Percentiles rank a stretch among this genome's conserved stretches.
Conservation (phyloP, 129 eudicot species). For the Flaveria brownii region DNA sequence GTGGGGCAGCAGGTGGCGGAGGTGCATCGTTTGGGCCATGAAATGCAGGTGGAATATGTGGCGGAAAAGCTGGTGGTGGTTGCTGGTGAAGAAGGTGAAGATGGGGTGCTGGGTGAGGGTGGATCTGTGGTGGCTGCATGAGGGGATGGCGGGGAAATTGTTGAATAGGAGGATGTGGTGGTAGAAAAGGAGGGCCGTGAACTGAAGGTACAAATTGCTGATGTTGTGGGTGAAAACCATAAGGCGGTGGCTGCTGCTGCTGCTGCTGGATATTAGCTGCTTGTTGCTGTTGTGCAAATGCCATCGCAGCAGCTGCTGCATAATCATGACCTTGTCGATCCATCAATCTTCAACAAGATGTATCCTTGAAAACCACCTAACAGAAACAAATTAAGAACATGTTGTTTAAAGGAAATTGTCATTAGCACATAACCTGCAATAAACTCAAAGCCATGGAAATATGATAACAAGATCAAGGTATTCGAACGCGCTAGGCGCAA, state of each 20-base stretch:
- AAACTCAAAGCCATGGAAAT: neutral
- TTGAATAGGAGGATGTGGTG: conserved; percentile 85
- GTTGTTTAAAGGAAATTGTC: neutral
- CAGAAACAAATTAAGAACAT: neutral
- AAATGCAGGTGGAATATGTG: conserved; percentile 72
- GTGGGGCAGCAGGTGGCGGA: conserved; percentile 86
- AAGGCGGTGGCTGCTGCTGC: conserved; percentile 68
- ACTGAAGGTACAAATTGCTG: conserved; percentile 79
- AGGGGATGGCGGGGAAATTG: conserved; percentile 79
- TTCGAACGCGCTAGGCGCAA: too few species aligned
- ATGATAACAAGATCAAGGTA: neutral
- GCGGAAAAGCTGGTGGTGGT: conserved; percentile 63
- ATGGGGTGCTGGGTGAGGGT: conserved; percentile 72
- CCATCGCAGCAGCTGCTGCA: conserved; percentile 84
- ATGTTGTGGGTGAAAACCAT: conserved; percentile 85
- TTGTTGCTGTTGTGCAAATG: conserved; percentile 85
- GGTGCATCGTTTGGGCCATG: conserved; percentile 65
- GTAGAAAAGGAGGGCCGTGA: conserved; percentile 81
- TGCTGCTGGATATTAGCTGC: conserved; percentile 58
- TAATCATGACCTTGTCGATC: conserved; percentile 90
- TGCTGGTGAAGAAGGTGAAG: conserved; percentile 67
- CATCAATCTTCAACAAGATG: conserved; percentile 43
- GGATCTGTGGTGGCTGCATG: conserved; percentile 62
- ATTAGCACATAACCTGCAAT: neutral
- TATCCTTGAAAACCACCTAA: conserved; percentile 24